Evolutionary conservation across 495 filamentous ascomycete species (phyloP).

Genomic region (Penicillium macrosclerotiorum): DNA sequence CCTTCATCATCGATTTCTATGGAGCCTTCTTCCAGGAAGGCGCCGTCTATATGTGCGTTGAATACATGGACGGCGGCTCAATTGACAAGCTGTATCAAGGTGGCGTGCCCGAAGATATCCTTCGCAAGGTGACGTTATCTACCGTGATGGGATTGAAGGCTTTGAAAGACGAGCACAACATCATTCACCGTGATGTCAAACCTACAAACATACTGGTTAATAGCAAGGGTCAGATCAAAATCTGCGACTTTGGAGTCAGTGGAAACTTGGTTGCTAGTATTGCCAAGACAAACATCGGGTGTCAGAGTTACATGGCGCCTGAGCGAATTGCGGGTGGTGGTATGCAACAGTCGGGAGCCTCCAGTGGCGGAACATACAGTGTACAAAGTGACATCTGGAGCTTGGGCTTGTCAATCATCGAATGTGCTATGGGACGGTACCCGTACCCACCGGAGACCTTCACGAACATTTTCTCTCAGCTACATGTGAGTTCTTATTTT

Average conservation of each 20-base stretch:
- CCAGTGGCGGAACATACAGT: slow-evolving; percentile 82
- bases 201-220: slow-evolving; percentile 97
- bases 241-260: slow-evolving; percentile 97
- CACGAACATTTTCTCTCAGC: slow-evolving; percentile 96
- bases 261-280: slow-evolving; percentile 97
- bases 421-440: slow-evolving; percentile 93
- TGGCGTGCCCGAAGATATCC: slow-evolving; percentile 82
- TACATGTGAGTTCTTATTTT: slow-evolving; percentile 69
- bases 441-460: slow-evolving; percentile 98
- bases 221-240: slow-evolving; percentile 87
- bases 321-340: slow-evolving; percentile 90
- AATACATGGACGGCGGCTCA: slow-evolving; percentile 99
- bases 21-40: slow-evolving; percentile 99
- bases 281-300: slow-evolving; percentile 98
- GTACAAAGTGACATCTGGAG: slow-evolving; percentile 99
- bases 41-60: slow-evolving; percentile 98
- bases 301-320: slow-evolving; percentile 99
- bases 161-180: slow-evolving; percentile 97
- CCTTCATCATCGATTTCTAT: slow-evolving; percentile 98
- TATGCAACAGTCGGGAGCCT: slow-evolving; percentile 70
- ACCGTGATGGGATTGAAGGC: slow-evolving; percentile 89
- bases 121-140: slow-evolving; percentile 88
- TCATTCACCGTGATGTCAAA: slow-evolving; percentile 98
- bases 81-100: slow-evolving; percentile 96
- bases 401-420: slow-evolving; percentile 89